These are phyloP conservation scores for Berberis vulgaris DNA, from an alignment of 164 flowering plant genomes.

Conservation along the genomic window DNA sequence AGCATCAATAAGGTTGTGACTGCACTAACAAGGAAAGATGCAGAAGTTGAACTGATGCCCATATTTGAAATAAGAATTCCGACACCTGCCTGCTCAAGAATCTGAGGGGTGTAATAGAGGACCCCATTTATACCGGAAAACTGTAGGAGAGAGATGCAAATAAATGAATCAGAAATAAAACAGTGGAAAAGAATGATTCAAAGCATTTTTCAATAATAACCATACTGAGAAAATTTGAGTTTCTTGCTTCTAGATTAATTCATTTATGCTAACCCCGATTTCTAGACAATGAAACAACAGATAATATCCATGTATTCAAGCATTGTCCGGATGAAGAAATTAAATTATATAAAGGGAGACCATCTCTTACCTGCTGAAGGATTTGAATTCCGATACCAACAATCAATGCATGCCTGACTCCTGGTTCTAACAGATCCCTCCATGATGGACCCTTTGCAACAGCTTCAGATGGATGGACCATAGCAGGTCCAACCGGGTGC, in stretches of 20 bases:
- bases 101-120: slow-evolving; percentile 86
- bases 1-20: slow-evolving; percentile 86
- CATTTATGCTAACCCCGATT: background rate
- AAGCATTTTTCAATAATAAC: background rate
- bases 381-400: slow-evolving; percentile 58
- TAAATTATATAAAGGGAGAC: background rate
- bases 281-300: too few relatives aligned
- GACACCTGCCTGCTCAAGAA: slow-evolving; percentile 87
- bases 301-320: too few relatives aligned
- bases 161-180: background rate
- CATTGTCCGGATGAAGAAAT: background rate
- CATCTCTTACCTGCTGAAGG: slow-evolving; percentile 45
- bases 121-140: slow-evolving; percentile 93
- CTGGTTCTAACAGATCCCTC: slow-evolving; percentile 43
- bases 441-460: slow-evolving; percentile 27
- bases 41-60: slow-evolving; percentile 59
- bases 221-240: background rate
- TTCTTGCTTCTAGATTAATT: background rate
- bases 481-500: slow-evolving; percentile 45
- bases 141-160: slow-evolving; percentile 31
- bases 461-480: slow-evolving; percentile 44
- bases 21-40: slow-evolving; percentile 77
- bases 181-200: background rate
- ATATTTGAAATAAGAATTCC: slow-evolving; percentile 64
- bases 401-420: slow-evolving; percentile 49